A percentile compares a stretch with the other conserved stretches of the same genome.
These are phyloP conservation scores for Parietaria judaica DNA, from an alignment of 306 rosid species.

Conservation along the genomic window DNA sequence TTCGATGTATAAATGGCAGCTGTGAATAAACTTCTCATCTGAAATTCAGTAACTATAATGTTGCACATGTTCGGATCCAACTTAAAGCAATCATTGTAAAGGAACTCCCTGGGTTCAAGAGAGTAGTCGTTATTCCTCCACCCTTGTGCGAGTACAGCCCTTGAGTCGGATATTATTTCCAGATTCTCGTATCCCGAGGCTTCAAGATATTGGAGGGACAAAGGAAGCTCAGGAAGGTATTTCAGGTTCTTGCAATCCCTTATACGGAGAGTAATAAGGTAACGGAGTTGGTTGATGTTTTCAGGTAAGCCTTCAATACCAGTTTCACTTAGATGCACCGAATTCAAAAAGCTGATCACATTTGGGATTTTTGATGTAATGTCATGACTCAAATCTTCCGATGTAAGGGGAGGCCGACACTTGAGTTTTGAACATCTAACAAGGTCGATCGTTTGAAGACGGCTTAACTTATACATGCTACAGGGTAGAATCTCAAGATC, in stretches of 20 bases:
- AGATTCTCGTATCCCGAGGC: background rate
- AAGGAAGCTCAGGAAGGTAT: constrained; percentile 11
- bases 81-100: background rate
- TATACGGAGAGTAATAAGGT: background rate
- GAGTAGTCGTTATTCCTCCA: background rate
- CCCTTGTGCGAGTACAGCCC: background rate
- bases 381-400: too few species aligned
- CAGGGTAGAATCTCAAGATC: background rate
- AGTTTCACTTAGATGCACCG: background rate
- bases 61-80: constrained; percentile 2
- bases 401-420: background rate
- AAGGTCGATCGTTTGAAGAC: background rate
- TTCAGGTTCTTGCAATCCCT: constrained; percentile 3
- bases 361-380: background rate
- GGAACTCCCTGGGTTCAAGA: background rate
- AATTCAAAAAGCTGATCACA: background rate
- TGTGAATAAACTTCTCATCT: background rate
- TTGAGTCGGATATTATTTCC: background rate
- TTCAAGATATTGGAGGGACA: background rate
- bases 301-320: background rate
- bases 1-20: background rate
- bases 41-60: constrained; percentile 1
- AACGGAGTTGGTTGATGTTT: constrained; percentile 1
- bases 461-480: background rate
- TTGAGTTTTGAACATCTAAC: background rate